Evolutionary conservation across 169 alveolate genomes (phyloP).

Genomic region (Plasmodium cynomolgi): DNA sequence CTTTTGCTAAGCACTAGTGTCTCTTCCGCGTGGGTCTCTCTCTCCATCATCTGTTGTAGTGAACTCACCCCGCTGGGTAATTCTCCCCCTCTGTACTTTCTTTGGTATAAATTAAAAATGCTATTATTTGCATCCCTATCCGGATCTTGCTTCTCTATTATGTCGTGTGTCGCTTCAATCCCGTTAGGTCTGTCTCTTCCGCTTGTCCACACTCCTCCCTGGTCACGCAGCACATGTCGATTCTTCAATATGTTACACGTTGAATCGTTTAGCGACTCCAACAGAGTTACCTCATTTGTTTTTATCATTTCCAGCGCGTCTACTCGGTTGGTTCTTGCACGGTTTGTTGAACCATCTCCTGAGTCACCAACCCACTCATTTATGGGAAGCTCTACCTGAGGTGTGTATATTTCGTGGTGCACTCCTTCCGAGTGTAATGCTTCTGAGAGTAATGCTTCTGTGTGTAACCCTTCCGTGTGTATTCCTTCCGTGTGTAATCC

Average conservation of each 20-base stretch:
- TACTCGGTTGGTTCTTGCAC: background rate
- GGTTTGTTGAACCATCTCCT: background rate
- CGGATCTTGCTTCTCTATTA: background rate
- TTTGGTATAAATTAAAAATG: background rate
- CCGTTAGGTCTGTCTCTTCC: background rate
- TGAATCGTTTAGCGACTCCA: background rate
- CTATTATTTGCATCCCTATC: background rate
- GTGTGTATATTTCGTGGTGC: background rate
- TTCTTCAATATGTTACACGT: background rate
- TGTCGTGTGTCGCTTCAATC: background rate
- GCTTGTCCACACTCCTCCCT: background rate
- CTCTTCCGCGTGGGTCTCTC: background rate
- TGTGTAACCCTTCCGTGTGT: background rate
- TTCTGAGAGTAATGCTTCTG: too few relatives aligned
- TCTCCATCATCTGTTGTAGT: background rate
- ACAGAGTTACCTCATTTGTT: background rate
- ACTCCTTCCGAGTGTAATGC: too few relatives aligned
- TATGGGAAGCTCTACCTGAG: background rate
- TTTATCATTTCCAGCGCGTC: background rate
- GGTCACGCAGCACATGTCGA: background rate
- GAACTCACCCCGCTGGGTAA: background rate
- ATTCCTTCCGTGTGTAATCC: background rate
- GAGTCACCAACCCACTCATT: background rate
- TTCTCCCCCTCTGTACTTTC: background rate
- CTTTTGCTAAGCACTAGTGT: background rate